phyloP scores from a whole-genome alignment of 169 alveolate genomes.

The Plasmodium yoelii region DNA sequence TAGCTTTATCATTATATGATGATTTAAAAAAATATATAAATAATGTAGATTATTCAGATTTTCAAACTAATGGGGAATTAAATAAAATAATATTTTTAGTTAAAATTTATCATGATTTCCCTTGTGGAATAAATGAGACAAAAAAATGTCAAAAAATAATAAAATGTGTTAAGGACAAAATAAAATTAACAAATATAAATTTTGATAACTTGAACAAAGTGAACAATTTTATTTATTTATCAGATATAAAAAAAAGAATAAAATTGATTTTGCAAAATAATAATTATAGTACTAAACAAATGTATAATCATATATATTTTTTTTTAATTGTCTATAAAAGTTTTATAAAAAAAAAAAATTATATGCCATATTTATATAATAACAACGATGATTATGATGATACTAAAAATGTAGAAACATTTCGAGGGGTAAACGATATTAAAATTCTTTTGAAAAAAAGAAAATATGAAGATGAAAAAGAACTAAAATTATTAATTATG shows the following conservation, averaged over 20 bases:
- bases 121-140: not conserved
- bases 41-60: not conserved
- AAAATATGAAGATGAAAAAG: conserved; percentile 15
- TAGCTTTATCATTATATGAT: conserved; percentile 22
- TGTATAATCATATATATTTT: conserved; percentile 3
- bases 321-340: conserved; percentile 53
- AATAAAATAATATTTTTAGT: conserved; percentile 29
- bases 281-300: not conserved
- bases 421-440: not conserved
- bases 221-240: not conserved
- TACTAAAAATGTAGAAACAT: no score
- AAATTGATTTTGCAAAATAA: conserved; percentile 4
- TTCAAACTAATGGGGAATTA: not conserved
- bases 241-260: not conserved
- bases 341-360: conserved; percentile 34
- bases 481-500: conserved; percentile 4
- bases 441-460: conserved; percentile 13
- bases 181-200: conserved; percentile 3
- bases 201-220: conserved; percentile 2
- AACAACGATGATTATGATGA: not conserved
- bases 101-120: conserved; percentile 30
- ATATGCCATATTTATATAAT: conserved; percentile 20
- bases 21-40: conserved; percentile 30
- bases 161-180: not conserved
- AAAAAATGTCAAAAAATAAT: not conserved